Evolutionary conservation across 1,284 basidiomycete genomes (phyloP).

Genomic region (Jaminaea rosea): DNA sequence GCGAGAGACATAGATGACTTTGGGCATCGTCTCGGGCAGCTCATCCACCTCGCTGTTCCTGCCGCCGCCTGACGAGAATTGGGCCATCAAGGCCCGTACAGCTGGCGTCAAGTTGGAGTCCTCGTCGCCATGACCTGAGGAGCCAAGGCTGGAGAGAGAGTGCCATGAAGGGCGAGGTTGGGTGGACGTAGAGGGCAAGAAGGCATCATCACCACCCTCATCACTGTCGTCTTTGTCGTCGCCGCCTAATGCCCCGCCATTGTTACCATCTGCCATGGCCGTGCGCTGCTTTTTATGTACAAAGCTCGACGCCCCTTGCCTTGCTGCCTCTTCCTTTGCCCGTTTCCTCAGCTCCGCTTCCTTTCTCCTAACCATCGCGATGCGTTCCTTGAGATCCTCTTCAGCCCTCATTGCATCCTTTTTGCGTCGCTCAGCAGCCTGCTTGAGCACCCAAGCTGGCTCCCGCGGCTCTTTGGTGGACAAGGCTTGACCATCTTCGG

Average conservation of each 20-base stretch:
- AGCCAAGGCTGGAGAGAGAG: not conserved
- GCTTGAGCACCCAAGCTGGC: conserved; percentile 49
- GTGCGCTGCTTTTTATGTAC: too few relatives aligned
- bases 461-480: too few relatives aligned
- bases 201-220: too few relatives aligned
- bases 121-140: not conserved
- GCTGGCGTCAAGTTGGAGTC: conserved; percentile 58
- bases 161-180: not conserved
- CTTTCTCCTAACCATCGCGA: conserved; percentile 24
- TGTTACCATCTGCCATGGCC: too few relatives aligned
- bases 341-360: conserved; percentile 17
- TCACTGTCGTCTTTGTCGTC: too few relatives aligned
- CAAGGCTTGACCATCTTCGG: too few relatives aligned
- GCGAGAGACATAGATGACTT: conserved; percentile 80
- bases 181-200: not conserved
- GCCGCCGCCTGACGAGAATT: conserved; percentile 16
- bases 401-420: conserved; percentile 38
- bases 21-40: conserved; percentile 43
- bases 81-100: conserved; percentile 67
- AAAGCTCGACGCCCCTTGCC: too few relatives aligned
- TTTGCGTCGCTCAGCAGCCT: conserved; percentile 41
- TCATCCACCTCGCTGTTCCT: conserved; percentile 24
- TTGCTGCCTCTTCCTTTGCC: conserved; percentile 1
- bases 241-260: too few relatives aligned
- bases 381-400: conserved; percentile 38